phyloP scores from a whole-genome alignment of 352 stramenopile genomes.

The Phytophthora colocasiae region DNA sequence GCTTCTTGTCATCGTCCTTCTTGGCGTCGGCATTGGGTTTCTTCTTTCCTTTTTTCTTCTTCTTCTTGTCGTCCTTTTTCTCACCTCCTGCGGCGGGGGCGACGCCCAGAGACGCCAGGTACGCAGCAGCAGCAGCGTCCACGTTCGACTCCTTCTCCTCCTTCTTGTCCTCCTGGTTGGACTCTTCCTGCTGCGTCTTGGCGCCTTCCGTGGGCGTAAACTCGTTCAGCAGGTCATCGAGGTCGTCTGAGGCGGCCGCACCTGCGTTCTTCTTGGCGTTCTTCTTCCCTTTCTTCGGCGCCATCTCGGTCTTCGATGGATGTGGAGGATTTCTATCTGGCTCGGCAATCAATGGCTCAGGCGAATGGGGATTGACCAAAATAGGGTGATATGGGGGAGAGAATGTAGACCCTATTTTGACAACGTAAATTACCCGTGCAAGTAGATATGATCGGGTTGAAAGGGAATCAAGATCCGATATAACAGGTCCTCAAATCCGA shows the following conservation, averaged over 20 bases:
- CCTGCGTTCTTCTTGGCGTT: slow-evolving; percentile 59
- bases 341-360: slow-evolving; percentile 40
- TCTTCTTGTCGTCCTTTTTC: slow-evolving; percentile 86
- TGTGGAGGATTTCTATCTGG: slow-evolving; percentile 19
- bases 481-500: too few species aligned
- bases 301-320: slow-evolving; percentile 45
- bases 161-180: slow-evolving; percentile 22
- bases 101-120: slow-evolving; percentile 80
- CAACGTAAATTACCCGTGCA: not conserved
- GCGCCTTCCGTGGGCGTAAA: slow-evolving; percentile 44
- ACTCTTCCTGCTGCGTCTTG: slow-evolving; percentile 20
- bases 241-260: slow-evolving; percentile 56
- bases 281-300: slow-evolving; percentile 87
- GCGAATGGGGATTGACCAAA: slow-evolving; percentile 8
- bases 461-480: too few species aligned
- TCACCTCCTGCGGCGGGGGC: slow-evolving; percentile 55
- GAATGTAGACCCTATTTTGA: slow-evolving; percentile 17
- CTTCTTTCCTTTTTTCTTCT: slow-evolving; percentile 88
- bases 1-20: slow-evolving; percentile 78
- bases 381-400: slow-evolving; percentile 3
- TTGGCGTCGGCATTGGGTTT: slow-evolving; percentile 63
- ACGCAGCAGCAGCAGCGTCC: slow-evolving; percentile 76
- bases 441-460: too few species aligned
- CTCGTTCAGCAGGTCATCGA: slow-evolving; percentile 80
- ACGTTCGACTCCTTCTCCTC: slow-evolving; percentile 47